phyloP scores from a whole-genome alignment of 2,329 filamentous ascomycete species.

The Talaromyces marneffei region DNA sequence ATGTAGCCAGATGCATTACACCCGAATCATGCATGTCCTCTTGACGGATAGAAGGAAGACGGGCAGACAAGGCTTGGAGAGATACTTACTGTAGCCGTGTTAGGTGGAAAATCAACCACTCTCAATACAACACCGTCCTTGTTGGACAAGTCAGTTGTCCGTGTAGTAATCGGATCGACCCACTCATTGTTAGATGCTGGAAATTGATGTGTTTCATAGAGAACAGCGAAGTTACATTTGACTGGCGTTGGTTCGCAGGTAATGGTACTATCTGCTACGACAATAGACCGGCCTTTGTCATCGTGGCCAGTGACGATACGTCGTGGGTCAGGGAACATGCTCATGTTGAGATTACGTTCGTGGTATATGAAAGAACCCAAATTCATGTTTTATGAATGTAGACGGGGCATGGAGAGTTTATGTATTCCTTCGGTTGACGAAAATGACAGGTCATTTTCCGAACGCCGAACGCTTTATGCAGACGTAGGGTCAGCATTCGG shows the following conservation, averaged over 20 bases:
- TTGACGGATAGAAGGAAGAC: background rate
- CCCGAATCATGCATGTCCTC: background rate
- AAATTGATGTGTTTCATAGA: conserved; percentile 8
- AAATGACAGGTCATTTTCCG: background rate
- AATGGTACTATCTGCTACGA: background rate
- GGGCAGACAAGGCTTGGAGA: background rate
- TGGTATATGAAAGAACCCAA: background rate
- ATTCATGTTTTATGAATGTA: background rate
- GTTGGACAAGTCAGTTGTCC: background rate
- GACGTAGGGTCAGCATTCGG: background rate
- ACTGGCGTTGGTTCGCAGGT: background rate
- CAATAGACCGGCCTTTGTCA: background rate
- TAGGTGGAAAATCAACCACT: conserved; percentile 9
- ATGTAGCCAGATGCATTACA: too few species aligned
- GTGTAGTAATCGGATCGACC: background rate
- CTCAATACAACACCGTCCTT: conserved; percentile 2
- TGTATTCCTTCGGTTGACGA: background rate
- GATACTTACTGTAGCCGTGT: conserved; percentile 2
- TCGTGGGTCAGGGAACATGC: conserved; percentile 6
- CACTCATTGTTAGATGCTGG: conserved; percentile 5
- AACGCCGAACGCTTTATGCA: background rate
- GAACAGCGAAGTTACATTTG: conserved; percentile 7
- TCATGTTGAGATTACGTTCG: background rate
- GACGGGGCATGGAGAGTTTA: background rate
- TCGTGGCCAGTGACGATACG: conserved; percentile 11